Evolutionary conservation across 768 basidiomycete species (phyloP).

Genomic region (Neoboletus brunneissimus): DNA sequence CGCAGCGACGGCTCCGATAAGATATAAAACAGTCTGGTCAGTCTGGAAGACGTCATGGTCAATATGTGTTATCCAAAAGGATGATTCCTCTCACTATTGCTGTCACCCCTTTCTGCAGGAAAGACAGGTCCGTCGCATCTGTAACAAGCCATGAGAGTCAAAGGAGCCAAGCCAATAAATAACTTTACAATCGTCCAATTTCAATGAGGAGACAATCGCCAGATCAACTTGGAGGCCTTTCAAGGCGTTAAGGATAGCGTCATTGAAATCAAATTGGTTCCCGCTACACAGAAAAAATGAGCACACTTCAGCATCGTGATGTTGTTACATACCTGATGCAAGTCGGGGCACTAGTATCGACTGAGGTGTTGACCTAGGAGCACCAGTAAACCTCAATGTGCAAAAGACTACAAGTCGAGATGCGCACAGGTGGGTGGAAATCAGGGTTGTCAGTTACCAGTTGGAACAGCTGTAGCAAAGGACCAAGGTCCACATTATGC

Average conservation of each 20-base stretch:
- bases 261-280: constrained; percentile 58
- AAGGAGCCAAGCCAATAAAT: neutral
- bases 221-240: constrained; percentile 59
- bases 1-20: constrained; percentile 69
- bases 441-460: constrained; percentile 49
- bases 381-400: neutral
- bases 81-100: constrained; percentile 41
- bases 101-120: constrained; percentile 55
- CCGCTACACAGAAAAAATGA: constrained; percentile 42
- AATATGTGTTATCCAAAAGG: neutral
- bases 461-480: constrained; percentile 52
- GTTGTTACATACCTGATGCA: constrained; percentile 50
- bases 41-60: constrained; percentile 37
- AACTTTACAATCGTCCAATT: constrained; percentile 65
- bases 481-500: constrained; percentile 60
- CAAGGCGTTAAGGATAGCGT: constrained; percentile 62
- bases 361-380: constrained; percentile 50
- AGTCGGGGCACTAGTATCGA: constrained; percentile 50
- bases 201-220: constrained; percentile 48
- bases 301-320: neutral
- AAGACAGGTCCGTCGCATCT: constrained; percentile 56
- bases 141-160: constrained; percentile 1
- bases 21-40: constrained; percentile 59
- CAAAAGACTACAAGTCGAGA: neutral
- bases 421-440: constrained; percentile 48